Evolutionary conservation across 768 basidiomycete genomes (phyloP), one percentile per base, ranked within the genome.

Genomic region (Pleurotus tuber-regium): DNA sequence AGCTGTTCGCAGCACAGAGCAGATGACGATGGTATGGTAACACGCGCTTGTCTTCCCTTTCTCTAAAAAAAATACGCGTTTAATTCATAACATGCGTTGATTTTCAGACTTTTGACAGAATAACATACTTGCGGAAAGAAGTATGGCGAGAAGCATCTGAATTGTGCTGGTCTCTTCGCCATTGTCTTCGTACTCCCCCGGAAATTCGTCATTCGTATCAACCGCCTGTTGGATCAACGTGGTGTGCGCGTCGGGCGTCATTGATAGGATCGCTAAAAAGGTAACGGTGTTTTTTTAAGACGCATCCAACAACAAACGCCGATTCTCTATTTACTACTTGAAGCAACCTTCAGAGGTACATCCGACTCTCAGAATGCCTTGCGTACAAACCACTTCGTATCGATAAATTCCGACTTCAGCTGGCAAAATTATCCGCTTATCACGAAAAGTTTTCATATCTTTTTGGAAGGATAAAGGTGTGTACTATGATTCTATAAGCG

Each of bases 361-460:
- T 57, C 29, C 59, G 55, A 49, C 59, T 56, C 47, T 61, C 57
- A 33, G 58, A 56, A 18, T 57, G 54, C 43, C 48, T 58, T 42
- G 41, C 58, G 38, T 53, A 52, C 53, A 56, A 56, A 31, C 55
- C 59, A n/a, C 50, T 57, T 3, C 53, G 55, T 25, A 35, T 47
- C 11, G 59, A 60, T 9, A 56, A 54, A 43, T 52, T 58, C 18
- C 46, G 58, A 25, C 43, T 25, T 31, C 57, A 58, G 43, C 51
- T 60, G 16, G 51, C 55, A 24, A 60, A 60, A 46, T 35, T 60
- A 33, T 49, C 52, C 31, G 55, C 59, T 3, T 60, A 58, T 25
- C 54, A 55, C n/a, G 55, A 54, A 24, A 60, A 60, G 50, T 58
- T 60, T 43, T 56, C 53, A n/a, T 30, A 58, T 41, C 26, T 60